These are phyloP conservation scores for Leucosporidium yakuticum DNA, from an alignment of 768 basidiomycete species.

Conservation along the genomic window DNA sequence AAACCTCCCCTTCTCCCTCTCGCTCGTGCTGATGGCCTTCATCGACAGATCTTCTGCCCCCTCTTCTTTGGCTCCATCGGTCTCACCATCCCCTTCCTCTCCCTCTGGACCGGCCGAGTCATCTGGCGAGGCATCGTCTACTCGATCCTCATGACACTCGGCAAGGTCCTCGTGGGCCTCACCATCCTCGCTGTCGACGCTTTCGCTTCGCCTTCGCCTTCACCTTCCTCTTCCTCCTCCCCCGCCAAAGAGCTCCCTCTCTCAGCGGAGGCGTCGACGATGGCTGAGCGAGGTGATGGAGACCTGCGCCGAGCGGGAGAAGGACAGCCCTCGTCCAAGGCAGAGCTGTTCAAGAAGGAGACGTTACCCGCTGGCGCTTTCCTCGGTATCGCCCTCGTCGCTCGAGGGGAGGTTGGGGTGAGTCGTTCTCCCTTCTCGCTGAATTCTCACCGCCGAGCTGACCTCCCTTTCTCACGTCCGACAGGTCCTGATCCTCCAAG, in stretches of 20 bases:
- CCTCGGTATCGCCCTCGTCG: slow-evolving; percentile 58
- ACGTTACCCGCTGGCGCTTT: slow-evolving; percentile 44
- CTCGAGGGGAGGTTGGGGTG: slow-evolving; percentile 64
- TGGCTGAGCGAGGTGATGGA: neutral
- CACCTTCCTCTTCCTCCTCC: too few species aligned
- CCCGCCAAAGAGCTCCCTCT: too few species aligned
- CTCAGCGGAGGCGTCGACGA: too few species aligned
- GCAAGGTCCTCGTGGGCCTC: slow-evolving; percentile 52
- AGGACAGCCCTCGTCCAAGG: too few species aligned
- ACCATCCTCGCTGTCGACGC: slow-evolving; percentile 42
- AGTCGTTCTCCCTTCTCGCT: slow-evolving; percentile 29
- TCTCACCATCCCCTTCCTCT: slow-evolving; percentile 51
- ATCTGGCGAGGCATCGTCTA: slow-evolving; percentile 59
- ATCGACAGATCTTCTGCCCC: slow-evolving; percentile 51
- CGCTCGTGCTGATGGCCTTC: neutral
- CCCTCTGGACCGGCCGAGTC: slow-evolving; percentile 45
- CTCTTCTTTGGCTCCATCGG: slow-evolving; percentile 66
- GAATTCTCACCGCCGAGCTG: neutral
- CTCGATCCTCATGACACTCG: slow-evolving; percentile 55
- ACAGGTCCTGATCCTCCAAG: slow-evolving; percentile 50
- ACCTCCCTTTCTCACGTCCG: neutral
- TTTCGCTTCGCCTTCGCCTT: neutral
- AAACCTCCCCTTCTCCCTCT: neutral
- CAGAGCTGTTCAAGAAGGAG: slow-evolving; percentile 4
- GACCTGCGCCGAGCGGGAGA: too few species aligned